phyloP scores from a whole-genome alignment of 768 basidiomycete genomes.

The Daedalea quercina region DNA sequence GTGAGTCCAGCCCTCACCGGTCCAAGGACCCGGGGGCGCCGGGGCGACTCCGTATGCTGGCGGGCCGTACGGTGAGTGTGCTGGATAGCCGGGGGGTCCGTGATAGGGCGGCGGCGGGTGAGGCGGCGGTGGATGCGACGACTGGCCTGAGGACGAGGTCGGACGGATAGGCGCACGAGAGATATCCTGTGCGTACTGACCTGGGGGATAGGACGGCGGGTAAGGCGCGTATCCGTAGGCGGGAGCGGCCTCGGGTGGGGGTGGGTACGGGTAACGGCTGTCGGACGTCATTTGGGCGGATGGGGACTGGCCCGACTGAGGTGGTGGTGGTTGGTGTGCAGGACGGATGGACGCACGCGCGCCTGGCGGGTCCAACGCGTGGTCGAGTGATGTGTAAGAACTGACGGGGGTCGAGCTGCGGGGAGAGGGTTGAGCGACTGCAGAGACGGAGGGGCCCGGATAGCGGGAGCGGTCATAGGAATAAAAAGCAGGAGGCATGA shows the following conservation, averaged over 20 bases:
- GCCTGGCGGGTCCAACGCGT: constrained; percentile 11
- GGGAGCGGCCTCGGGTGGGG: constrained; percentile 33
- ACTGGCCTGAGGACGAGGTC: background rate
- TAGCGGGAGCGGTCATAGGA: constrained; percentile 9
- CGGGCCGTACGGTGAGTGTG: constrained; percentile 23
- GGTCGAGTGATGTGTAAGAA: constrained; percentile 16
- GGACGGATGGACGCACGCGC: constrained; percentile 4
- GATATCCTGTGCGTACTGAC: constrained; percentile 21
- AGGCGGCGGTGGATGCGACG: constrained; percentile 10
- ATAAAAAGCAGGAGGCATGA: constrained; percentile 11
- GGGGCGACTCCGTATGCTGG: constrained; percentile 24
- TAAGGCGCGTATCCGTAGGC: constrained; percentile 49
- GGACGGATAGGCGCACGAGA: constrained; percentile 19
- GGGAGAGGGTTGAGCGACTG: constrained; percentile 8
- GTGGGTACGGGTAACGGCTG: constrained; percentile 50
- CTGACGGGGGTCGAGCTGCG: constrained; percentile 9
- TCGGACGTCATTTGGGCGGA: constrained; percentile 39
- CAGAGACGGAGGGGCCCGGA: background rate
- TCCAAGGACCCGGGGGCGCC: constrained; percentile 28
- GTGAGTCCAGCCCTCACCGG: constrained; percentile 31
- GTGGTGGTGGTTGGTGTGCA: constrained; percentile 1
- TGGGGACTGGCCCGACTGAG: constrained; percentile 2
- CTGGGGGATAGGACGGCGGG: constrained; percentile 21
- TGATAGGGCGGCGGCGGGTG: constrained; percentile 11
- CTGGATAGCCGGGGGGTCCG: constrained; percentile 21